phyloP scores from a whole-genome alignment of 257 asterid genomes.

The Echium plantagineum region DNA sequence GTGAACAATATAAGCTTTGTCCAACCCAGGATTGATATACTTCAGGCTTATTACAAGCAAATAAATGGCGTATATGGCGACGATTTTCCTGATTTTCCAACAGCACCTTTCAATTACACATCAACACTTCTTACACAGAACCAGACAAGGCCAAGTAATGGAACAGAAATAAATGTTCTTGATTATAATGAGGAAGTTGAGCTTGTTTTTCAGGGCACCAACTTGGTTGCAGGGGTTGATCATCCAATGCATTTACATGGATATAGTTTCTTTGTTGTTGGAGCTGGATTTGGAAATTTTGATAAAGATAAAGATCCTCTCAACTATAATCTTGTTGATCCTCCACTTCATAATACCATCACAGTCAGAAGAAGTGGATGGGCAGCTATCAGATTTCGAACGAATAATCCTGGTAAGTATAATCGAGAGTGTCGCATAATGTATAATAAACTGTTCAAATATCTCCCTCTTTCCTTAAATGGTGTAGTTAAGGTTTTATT shows the following conservation, averaged over 20 bases:
- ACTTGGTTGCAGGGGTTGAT: neutral
- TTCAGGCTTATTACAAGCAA: neutral
- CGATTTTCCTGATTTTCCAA: neutral
- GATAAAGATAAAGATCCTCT: neutral
- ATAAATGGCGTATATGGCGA: neutral
- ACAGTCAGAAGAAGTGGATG: neutral
- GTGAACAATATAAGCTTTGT: neutral
- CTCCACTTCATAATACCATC: neutral
- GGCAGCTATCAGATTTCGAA: neutral
- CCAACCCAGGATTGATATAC: neutral
- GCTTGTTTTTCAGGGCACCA: neutral
- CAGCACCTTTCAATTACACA: neutral
- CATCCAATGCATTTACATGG: neutral
- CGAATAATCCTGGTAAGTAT: neutral
- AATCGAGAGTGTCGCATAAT: too few species aligned
- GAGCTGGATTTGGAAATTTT: neutral
- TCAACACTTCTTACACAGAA: neutral
- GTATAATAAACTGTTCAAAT: too few species aligned
- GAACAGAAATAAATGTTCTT: neutral
- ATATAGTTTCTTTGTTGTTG: neutral
- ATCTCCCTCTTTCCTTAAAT: neutral
- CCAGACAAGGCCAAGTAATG: neutral
- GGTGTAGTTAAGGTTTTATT: too few species aligned
- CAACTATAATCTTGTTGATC: neutral
- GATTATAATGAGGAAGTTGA: neutral